phyloP scores from a whole-genome alignment of 345 rosid species.

The Kernera saxatilis region DNA sequence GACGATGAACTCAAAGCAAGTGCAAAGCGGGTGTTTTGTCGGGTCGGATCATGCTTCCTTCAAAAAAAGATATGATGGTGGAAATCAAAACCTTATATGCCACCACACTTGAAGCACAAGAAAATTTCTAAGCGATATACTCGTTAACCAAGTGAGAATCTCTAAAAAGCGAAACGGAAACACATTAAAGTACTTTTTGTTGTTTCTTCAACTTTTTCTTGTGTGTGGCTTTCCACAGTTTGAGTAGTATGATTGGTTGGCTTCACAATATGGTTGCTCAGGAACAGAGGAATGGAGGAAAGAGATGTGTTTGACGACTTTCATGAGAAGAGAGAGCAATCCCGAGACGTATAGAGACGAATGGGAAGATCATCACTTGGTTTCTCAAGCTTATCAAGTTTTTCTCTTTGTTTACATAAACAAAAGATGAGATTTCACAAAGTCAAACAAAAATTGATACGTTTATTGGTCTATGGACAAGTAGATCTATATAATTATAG shows the following conservation, averaged over 20 bases:
- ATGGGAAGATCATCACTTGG: conserved; percentile 47
- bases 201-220: too few relatives aligned
- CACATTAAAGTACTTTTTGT: too few relatives aligned
- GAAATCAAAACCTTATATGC: conserved; percentile 46
- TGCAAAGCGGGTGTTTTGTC: conserved; percentile 78
- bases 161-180: background rate
- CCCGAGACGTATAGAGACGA: conserved; percentile 47
- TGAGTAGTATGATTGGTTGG: conserved; percentile 55
- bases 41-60: conserved; percentile 57
- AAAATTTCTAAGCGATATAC: conserved; percentile 54
- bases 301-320: conserved; percentile 24
- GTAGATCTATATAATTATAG: too few relatives aligned
- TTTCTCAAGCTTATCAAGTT: conserved; percentile 43
- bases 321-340: background rate
- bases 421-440: too few relatives aligned
- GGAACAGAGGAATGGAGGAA: conserved; percentile 50
- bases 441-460: too few relatives aligned
- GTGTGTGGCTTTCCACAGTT: too few relatives aligned
- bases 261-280: conserved; percentile 31
- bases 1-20: too few relatives aligned
- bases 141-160: conserved; percentile 44
- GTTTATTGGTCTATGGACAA: too few relatives aligned
- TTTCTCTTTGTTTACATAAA: too few relatives aligned
- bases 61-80: conserved; percentile 56
- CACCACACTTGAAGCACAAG: conserved; percentile 45